Base-by-base conservation (phyloP, 805 yeast genomes). In the Pichia ethanolica region DNA sequence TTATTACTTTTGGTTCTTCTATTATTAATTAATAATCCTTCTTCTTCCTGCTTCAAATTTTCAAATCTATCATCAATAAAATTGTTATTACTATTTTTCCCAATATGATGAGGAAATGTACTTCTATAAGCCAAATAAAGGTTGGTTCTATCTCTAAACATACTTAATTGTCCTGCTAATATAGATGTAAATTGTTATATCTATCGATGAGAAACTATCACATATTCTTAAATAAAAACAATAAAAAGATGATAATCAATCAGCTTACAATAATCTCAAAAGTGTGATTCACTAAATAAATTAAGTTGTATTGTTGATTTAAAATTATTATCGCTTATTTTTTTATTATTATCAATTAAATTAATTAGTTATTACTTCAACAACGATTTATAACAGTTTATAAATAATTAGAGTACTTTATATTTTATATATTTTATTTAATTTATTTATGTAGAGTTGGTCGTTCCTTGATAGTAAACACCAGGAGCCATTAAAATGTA, bases 71-170 rank as follows among this genome's bases (percentile, higher is more conserved):
- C 40, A 9, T 36, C 37, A 20, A 20, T 20, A 20, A 20, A 20
- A 25, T 44, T 48, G 58, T 48, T 52, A 51, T 54, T 55, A 14
- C n/a, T 30, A 3, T n/a, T 36, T 11, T 14, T 41, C 14, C 36
- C 30, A 14, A 41, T 33, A 53, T 75, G 79, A 56, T 89, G 89
- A 0, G 96, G 95, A 50, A 83, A 84, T 10, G 98, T 89, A 52
- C 93, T 80, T 54, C 99, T 79, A 63, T 86, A 91, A 42, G 97
- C 89, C 26, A 89, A 71, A 66, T 75, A 91, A 55, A 91, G 74
- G 62, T 90, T 91, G n/a, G 99, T 93, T 64, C 97, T 75, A 68
- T 93, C 98, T 64, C 98, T 76, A 61, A 86, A 87, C 97, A 91
- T 89, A 7, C 13, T 26, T 26, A 14, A 2, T 9, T 30, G 32